Percentiles rank a stretch among this genome's conserved stretches.
Evolutionary conservation across 2,329 filamentous ascomycete species (phyloP).

Genomic region (Fusarium pilosicola): DNA sequence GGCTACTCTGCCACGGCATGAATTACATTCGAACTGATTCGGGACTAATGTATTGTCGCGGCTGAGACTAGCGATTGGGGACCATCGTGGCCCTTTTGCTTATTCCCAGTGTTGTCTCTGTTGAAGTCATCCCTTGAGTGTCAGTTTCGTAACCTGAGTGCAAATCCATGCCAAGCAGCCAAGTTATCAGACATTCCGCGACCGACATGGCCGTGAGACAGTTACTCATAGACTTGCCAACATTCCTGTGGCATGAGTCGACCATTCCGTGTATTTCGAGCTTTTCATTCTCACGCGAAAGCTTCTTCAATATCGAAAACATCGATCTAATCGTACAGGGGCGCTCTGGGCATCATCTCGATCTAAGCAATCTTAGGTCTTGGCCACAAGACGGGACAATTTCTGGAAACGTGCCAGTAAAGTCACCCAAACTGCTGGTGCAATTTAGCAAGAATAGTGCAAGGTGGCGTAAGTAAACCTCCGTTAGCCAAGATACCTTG

Average conservation of each 20-base stretch:
- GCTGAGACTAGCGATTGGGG: constrained; percentile 5
- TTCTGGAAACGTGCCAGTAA: constrained; percentile 13
- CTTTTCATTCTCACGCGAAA: not conserved
- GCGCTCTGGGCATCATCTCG: constrained; percentile 14
- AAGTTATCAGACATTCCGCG: constrained; percentile 24
- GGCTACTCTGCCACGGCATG: constrained; percentile 6
- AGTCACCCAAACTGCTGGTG: not conserved
- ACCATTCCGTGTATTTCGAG: constrained; percentile 22
- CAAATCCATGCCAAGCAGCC: constrained; percentile 15
- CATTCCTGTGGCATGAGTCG: constrained; percentile 6
- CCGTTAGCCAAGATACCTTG: not conserved
- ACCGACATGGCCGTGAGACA: constrained; percentile 9
- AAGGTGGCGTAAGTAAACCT: constrained; percentile 20
- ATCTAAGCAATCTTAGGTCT: constrained; percentile 9
- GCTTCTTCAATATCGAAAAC: not conserved
- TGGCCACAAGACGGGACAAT: constrained; percentile 4
- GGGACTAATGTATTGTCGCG: not conserved
- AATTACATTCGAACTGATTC: not conserved
- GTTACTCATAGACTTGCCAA: constrained; percentile 2
- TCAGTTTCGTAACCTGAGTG: constrained; percentile 23
- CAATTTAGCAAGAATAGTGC: constrained; percentile 8
- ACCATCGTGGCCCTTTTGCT: constrained; percentile 5
- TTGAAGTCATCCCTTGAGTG: constrained; percentile 25
- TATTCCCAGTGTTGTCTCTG: constrained; percentile 9
- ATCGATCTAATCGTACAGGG: constrained; percentile 5